These are phyloP conservation scores for Micractinium conductrix DNA, from an alignment of 139 green algal genomes.

Conservation along the genomic window DNA sequence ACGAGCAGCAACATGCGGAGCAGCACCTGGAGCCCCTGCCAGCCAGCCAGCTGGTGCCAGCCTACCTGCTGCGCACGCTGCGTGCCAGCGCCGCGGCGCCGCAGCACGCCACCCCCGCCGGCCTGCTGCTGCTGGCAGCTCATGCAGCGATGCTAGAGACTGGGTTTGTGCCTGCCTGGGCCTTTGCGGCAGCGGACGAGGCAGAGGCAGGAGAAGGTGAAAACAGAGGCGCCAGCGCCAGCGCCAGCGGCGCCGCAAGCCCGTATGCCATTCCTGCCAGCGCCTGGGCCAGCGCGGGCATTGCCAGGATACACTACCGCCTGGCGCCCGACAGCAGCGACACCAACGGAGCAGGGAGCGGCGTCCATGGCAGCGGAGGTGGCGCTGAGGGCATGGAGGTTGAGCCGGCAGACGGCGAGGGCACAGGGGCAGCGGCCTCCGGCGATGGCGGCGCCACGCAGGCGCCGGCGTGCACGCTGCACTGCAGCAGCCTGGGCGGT, in stretches of 20 bases:
- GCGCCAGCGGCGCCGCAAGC: neutral
- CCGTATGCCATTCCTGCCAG: neutral
- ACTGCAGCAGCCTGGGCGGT: conserved; percentile 41
- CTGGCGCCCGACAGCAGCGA: neutral
- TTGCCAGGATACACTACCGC: conserved; percentile 4
- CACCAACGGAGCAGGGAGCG: neutral
- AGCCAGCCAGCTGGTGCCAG: conserved; percentile 3
- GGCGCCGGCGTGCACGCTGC: conserved; percentile 2
- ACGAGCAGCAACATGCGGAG: neutral
- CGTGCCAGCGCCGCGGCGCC: neutral
- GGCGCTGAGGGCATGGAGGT: neutral
- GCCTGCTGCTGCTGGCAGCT: conserved; percentile 45
- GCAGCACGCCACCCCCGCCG: neutral
- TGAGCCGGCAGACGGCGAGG: neutral
- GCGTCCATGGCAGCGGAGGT: neutral
- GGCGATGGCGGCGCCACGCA: neutral
- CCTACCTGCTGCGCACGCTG: conserved; percentile 37
- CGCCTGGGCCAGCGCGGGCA: neutral
- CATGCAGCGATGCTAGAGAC: conserved; percentile 58
- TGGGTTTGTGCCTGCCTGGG: conserved; percentile 30
- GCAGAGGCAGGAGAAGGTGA: neutral
- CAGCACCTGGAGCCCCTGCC: neutral
- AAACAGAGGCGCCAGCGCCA: neutral
- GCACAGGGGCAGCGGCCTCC: neutral
- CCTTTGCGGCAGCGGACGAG: neutral